These are phyloP conservation scores for Tranzscheliella williamsii DNA, from an alignment of 1,284 basidiomycete species.

Conservation along the genomic window DNA sequence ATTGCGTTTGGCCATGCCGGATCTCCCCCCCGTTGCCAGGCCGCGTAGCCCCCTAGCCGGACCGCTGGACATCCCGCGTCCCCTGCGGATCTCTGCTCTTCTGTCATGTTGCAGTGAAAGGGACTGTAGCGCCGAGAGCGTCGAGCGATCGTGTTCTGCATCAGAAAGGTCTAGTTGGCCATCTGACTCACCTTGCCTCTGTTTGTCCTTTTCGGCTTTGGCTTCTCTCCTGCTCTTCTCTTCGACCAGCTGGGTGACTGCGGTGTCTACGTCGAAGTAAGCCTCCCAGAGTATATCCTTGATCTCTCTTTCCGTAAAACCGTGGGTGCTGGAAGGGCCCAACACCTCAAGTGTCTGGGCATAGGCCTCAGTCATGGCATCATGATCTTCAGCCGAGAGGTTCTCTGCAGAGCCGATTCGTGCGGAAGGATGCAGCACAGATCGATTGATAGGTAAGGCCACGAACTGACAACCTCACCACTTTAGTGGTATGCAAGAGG, in stretches of 20 bases:
- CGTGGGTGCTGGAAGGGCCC: constrained; percentile 39
- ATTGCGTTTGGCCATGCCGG: constrained; percentile 41
- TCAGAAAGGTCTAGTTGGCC: too few relatives aligned
- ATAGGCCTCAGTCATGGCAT: constrained; percentile 45
- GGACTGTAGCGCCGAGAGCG: constrained; percentile 69
- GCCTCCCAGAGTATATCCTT: constrained; percentile 83
- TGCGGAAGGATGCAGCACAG: too few relatives aligned
- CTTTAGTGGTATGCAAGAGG: too few relatives aligned
- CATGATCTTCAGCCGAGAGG: constrained; percentile 47
- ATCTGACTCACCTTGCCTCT: constrained; percentile 42
- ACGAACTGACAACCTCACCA: too few relatives aligned
- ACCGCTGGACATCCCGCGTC: constrained; percentile 14
- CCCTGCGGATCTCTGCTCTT: constrained; percentile 19
- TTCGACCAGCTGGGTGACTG: constrained; percentile 70
- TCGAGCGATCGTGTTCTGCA: too few relatives aligned
- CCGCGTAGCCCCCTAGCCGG: constrained; percentile 32
- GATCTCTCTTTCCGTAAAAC: constrained; percentile 64
- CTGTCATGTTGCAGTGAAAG: constrained; percentile 25
- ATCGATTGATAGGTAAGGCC: too few relatives aligned
- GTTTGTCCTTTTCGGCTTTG: constrained; percentile 36
- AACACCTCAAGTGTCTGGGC: constrained; percentile 40
- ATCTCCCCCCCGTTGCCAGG: constrained; percentile 27
- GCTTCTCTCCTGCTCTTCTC: constrained; percentile 47
- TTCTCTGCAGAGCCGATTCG: too few relatives aligned
- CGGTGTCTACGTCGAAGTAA: constrained; percentile 82